Percentiles rank a stretch among this genome's conserved stretches.
phyloP scores from a whole-genome alignment of 2,329 filamentous ascomycete species.

The Penicillium sp. region DNA sequence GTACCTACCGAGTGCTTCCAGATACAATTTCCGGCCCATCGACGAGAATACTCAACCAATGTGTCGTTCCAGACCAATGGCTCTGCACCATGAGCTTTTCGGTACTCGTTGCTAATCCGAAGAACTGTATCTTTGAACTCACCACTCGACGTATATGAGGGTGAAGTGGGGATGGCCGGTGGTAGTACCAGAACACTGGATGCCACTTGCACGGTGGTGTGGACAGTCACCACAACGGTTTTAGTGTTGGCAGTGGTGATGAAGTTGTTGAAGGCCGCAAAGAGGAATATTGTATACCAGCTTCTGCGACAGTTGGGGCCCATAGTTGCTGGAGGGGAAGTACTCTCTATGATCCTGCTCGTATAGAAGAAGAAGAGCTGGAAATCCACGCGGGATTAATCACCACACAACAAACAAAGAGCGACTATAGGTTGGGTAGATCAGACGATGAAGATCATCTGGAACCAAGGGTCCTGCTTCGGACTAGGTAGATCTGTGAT shows the following conservation, averaged over 20 bases:
- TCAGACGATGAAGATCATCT: neutral
- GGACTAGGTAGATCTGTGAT: neutral
- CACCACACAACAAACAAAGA: neutral
- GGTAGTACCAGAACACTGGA: conserved; percentile 18
- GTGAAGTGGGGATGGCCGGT: conserved; percentile 30
- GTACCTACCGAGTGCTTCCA: conserved; percentile 44
- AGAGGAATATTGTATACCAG: neutral
- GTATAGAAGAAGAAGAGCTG: neutral
- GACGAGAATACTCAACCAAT: conserved; percentile 56
- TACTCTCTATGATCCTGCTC: neutral
- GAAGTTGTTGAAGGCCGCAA: neutral
- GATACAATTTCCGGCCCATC: conserved; percentile 52
- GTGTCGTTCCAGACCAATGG: conserved; percentile 66
- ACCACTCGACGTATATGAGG: conserved; percentile 47
- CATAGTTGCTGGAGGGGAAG: neutral
- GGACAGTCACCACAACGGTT: conserved; percentile 6
- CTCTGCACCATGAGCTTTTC: conserved; percentile 62
- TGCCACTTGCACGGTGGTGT: conserved; percentile 17
- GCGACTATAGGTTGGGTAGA: neutral
- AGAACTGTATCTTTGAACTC: conserved; percentile 59
- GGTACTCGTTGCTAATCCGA: conserved; percentile 67
- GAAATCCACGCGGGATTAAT: neutral
- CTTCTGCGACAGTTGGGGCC: neutral
- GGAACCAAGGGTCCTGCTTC: neutral
- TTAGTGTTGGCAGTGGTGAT: neutral